A percentile compares a stretch with the other conserved stretches of the same genome.
Evolutionary conservation across 2,329 filamentous ascomycete species (phyloP).

Genomic region (Lachnellula suecica): DNA sequence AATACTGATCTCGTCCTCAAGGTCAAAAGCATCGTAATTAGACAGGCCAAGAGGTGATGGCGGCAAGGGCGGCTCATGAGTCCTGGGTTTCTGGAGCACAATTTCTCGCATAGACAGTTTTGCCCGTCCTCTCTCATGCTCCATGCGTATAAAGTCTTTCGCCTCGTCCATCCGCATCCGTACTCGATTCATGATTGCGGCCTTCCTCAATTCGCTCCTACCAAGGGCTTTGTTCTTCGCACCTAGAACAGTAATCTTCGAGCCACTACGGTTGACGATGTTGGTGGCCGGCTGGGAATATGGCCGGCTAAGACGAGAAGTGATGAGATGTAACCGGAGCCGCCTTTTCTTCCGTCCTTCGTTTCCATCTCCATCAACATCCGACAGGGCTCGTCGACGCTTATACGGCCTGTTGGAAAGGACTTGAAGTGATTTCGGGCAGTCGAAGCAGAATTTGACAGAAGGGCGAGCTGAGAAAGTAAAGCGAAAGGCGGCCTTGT

Average conservation of each 20-base stretch:
- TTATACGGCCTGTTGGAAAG: slow-evolving; percentile 27
- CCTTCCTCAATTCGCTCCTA: slow-evolving; percentile 56
- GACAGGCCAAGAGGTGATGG: slow-evolving; percentile 34
- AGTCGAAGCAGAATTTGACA: slow-evolving; percentile 36
- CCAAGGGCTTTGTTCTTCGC: slow-evolving; percentile 47
- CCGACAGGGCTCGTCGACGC: slow-evolving; percentile 33
- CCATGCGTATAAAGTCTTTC: slow-evolving; percentile 24
- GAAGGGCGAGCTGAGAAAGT: slow-evolving; percentile 32
- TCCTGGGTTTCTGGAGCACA: slow-evolving; percentile 25
- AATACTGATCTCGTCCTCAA: slow-evolving; percentile 29
- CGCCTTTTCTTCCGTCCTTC: slow-evolving; percentile 62
- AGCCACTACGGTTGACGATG: slow-evolving; percentile 58
- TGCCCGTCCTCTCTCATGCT: slow-evolving; percentile 24
- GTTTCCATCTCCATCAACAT: slow-evolving; percentile 32
- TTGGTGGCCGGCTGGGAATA: slow-evolving; percentile 70
- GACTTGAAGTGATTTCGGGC: slow-evolving; percentile 23
- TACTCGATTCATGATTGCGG: slow-evolving; percentile 64
- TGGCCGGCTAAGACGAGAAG: slow-evolving; percentile 67
- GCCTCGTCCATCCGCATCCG: slow-evolving; percentile 43
- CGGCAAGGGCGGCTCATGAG: slow-evolving; percentile 26
- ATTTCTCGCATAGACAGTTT: slow-evolving; percentile 26
- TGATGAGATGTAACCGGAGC: slow-evolving; percentile 61
- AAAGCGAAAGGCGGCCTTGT: slow-evolving; percentile 36
- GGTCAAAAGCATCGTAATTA: slow-evolving; percentile 34
- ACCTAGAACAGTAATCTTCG: slow-evolving; percentile 43